phyloP scores from a whole-genome alignment of 2,329 filamentous ascomycete species.

The Curvularia hawaiiensis region DNA sequence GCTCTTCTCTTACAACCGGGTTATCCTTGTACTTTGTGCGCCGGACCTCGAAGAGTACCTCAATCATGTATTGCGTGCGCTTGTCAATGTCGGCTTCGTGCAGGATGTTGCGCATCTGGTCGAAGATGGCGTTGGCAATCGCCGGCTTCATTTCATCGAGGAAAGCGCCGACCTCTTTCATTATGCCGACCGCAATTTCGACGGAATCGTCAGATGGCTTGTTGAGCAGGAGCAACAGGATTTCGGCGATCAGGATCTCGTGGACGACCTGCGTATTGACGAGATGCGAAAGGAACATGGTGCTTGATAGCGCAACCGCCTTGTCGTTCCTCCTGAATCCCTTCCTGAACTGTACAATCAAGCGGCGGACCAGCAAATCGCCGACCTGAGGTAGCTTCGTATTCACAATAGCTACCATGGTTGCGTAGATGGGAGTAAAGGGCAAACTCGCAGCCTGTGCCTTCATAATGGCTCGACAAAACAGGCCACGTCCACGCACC shows the following conservation, averaged over 20 bases:
- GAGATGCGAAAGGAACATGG: conserved; percentile 92
- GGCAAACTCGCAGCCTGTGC: conserved; percentile 94
- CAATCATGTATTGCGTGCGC: conserved; percentile 98
- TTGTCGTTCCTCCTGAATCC: conserved; percentile 97
- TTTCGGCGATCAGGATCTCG: conserved; percentile 91
- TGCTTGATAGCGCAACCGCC: conserved; percentile 88
- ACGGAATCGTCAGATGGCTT: conserved; percentile 98
- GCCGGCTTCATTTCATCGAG: conserved; percentile 92
- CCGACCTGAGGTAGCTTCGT: conserved; percentile 96
- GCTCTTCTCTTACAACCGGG: conserved; percentile 84
- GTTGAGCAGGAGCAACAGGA: conserved; percentile 86
- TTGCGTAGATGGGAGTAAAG: conserved; percentile 95
- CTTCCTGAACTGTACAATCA: conserved; percentile 93
- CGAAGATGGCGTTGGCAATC: conserved; percentile 89
- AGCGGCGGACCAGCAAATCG: conserved; percentile 81
- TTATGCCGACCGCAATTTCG: conserved; percentile 94
- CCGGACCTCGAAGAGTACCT: conserved; percentile 93
- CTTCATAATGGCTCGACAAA: conserved; percentile 98
- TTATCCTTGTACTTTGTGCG: conserved; percentile 98
- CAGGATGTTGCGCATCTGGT: conserved; percentile 92
- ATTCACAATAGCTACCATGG: conserved; percentile 95
- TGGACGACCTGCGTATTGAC: conserved; percentile 96
- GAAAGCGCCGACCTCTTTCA: conserved; percentile 90
- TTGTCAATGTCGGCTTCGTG: conserved; percentile 98
- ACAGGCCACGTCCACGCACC: conserved; percentile 86